A percentile compares a stretch with the other conserved stretches of the same genome.
Evolutionary conservation across 2,329 filamentous ascomycete genomes (phyloP).

Genomic region (Tolypocladium tropicale): DNA sequence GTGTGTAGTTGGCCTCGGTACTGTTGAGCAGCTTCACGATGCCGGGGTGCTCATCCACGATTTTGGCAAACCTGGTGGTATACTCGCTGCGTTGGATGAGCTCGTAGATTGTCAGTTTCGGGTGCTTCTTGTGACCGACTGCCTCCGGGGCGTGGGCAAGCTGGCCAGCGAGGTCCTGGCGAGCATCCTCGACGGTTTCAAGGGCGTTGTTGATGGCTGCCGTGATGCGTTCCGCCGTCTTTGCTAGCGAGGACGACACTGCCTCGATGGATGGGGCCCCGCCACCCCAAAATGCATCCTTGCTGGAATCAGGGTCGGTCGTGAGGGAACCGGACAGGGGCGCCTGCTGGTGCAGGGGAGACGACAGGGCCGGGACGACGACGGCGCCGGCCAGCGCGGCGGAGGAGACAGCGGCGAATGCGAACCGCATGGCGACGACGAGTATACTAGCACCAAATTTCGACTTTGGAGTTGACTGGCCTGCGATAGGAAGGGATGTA

Average conservation of each 20-base stretch:
- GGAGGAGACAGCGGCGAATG: not conserved
- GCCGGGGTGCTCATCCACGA: conserved; percentile 64
- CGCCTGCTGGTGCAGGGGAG: not conserved
- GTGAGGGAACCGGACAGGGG: not conserved
- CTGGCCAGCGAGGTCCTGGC: not conserved
- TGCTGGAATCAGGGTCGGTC: not conserved
- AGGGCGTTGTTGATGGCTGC: not conserved
- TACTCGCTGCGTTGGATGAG: conserved; percentile 66
- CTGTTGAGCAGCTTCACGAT: conserved; percentile 65
- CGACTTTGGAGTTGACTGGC: not conserved
- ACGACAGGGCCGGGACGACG: not conserved
- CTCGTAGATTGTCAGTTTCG: conserved; percentile 58
- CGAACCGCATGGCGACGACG: not conserved
- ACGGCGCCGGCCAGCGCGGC: not conserved
- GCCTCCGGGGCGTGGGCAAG: not conserved
- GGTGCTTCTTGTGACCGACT: not conserved
- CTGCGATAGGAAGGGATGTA: not conserved
- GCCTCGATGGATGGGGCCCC: not conserved
- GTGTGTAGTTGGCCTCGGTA: conserved; percentile 63
- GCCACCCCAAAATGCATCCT: not conserved
- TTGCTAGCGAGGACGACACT: not conserved
- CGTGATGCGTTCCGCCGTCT: not conserved
- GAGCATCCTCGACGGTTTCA: conserved; percentile 1
- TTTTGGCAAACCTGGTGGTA: conserved; percentile 64
- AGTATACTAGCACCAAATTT: too few relatives aligned